Conservation (phyloP, 257 asterid species). For the Misopates orontium region DNA sequence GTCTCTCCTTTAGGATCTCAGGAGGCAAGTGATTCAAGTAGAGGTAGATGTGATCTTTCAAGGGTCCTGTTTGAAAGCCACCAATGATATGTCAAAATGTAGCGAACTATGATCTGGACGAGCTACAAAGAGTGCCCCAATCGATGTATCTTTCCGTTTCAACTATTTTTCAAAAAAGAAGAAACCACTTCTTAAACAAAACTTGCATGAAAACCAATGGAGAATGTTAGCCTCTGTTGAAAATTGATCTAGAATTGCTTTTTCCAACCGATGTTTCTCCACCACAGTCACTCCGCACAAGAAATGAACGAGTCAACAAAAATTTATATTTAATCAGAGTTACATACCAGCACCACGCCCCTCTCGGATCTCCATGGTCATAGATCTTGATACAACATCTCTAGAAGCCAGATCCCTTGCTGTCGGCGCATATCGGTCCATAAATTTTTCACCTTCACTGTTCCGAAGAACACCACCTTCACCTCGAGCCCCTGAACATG, state of each 20-base stretch:
- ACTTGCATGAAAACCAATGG: too few relatives aligned
- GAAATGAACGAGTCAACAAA: neutral
- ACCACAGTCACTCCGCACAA: too few relatives aligned
- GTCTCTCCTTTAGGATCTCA: slow-evolving; percentile 95
- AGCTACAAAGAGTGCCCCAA: too few relatives aligned
- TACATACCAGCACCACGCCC: slow-evolving; percentile 97
- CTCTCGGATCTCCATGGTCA: slow-evolving; percentile 99
- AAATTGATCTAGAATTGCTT: too few relatives aligned
- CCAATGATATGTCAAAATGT: too few relatives aligned
- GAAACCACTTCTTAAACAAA: too few relatives aligned
- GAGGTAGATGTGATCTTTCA: slow-evolving; percentile 93
- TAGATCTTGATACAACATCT: slow-evolving; percentile 97
- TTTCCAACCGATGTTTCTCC: too few relatives aligned
- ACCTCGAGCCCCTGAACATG: slow-evolving; percentile 83
- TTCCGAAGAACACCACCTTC: slow-evolving; percentile 98
- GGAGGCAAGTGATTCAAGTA: slow-evolving; percentile 98
- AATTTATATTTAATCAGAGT: too few relatives aligned
- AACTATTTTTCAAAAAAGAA: too few relatives aligned
- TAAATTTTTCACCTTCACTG: slow-evolving; percentile 97
- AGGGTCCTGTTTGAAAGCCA: slow-evolving; percentile 52
- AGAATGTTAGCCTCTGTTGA: too few relatives aligned
- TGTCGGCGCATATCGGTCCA: slow-evolving; percentile 98
- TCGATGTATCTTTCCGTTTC: too few relatives aligned
- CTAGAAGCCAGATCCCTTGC: slow-evolving; percentile 99
- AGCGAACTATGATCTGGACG: too few relatives aligned